Evolutionary conservation across 2,329 filamentous ascomycete species (phyloP), one percentile per base, ranked within the genome.

Genomic region (Fusarium zealandicum): DNA sequence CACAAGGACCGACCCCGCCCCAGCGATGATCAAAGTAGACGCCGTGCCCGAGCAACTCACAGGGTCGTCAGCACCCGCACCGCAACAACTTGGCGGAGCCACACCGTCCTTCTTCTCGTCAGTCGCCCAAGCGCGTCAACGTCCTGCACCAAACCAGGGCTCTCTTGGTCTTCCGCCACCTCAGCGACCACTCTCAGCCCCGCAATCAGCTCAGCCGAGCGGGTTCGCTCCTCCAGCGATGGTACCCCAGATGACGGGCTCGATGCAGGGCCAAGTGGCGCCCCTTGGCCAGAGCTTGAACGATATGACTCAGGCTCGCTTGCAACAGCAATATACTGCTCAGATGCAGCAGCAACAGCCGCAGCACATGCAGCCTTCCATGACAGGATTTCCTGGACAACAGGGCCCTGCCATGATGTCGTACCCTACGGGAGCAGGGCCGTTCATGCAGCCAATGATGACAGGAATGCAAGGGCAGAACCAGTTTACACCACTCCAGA

Each of bases 161-260:
- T 84, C 85, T 14, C 79, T 96, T 31, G 84, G 93, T 57, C 92
- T 92, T 7, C 92, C 85, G 20, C 79, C 90, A 14, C 92, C 92
- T 10, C 84, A 87, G 45, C 84, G 95, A 56, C 89, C 95, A 7
- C 81, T 95, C 11, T 97, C 93, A 33, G 93, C 95, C 32, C 93
- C 95, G 20, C 90, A 92, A 71, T 90, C 92, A 47, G 88, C 85
- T 42, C 89, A 89, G 69, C 86, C 86, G 38, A 92, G 82, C 72
- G 82, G 80, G 5, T 95, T 96, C 71, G 83, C 83, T 7, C 84
- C 89, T 14, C 86, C 90, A 42, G 87, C 90, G 13, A 75, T 97
- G 63, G 88, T 93, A 70, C 87, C 92, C 45, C 93, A 97, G 70
- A 84, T 93, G 73, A 97, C 95, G 5, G 92, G 93, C 8, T 80